Conservation (phyloP, 345 rosid genomes). For the Lumnitzera racemosa region DNA sequence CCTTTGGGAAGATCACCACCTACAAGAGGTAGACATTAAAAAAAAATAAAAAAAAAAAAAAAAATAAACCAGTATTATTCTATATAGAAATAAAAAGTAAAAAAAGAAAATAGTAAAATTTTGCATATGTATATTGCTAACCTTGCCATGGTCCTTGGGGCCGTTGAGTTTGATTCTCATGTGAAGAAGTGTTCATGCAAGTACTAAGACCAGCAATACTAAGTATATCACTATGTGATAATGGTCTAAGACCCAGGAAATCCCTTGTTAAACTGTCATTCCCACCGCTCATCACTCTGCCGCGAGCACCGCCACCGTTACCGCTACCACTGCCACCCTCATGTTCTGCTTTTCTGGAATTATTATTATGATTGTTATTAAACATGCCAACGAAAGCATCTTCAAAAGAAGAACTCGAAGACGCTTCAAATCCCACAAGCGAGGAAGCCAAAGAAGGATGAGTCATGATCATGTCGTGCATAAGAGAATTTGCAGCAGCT, state of each 20-base stretch:
- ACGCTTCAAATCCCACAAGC: constrained; percentile 27
- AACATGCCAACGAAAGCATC: constrained; percentile 40
- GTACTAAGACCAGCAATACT: constrained; percentile 57
- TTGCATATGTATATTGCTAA: constrained; percentile 18
- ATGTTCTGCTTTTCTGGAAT: neutral
- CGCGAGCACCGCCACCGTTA: constrained; percentile 9
- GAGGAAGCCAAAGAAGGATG: constrained; percentile 25
- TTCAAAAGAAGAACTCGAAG: constrained; percentile 21
- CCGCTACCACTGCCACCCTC: constrained; percentile 7
- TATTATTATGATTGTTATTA: constrained; percentile 20
- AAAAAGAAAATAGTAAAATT: constrained; percentile 3
- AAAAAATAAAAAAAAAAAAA: too few species aligned
- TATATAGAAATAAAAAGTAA: constrained; percentile 1
- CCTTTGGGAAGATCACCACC: constrained; percentile 28
- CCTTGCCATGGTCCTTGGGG: constrained; percentile 63
- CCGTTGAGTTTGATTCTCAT: constrained; percentile 23
- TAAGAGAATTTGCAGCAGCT: constrained; percentile 17
- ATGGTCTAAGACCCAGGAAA: constrained; percentile 69
- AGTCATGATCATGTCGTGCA: constrained; percentile 44
- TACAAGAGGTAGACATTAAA: too few species aligned
- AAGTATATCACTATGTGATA: constrained; percentile 67
- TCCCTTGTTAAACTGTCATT: constrained; percentile 73
- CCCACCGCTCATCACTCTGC: neutral
- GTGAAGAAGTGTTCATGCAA: constrained; percentile 36
- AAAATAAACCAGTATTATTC: too few species aligned